Percentiles rank a stretch among this genome's conserved stretches.
These are phyloP conservation scores for Elsinoe necatrix DNA, from an alignment of 2,329 filamentous ascomycete species.

Conservation along the genomic window DNA sequence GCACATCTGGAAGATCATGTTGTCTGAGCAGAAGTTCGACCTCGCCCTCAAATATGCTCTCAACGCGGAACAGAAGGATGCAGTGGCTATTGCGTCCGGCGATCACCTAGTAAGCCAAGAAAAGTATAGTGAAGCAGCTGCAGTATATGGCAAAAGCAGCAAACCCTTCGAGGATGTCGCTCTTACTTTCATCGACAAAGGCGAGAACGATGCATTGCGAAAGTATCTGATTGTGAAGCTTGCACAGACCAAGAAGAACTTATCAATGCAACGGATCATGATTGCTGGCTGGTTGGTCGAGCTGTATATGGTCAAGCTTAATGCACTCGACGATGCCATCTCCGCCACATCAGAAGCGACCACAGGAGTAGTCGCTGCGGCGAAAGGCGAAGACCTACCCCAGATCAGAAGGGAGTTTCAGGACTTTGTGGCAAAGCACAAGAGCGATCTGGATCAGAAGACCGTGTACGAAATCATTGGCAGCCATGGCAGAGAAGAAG, in stretches of 20 bases:
- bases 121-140: constrained; percentile 75
- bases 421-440: constrained; percentile 79
- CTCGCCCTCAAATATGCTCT: constrained; percentile 77
- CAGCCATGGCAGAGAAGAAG: constrained; percentile 87
- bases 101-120: constrained; percentile 78
- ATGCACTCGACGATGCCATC: constrained; percentile 87
- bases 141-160: constrained; percentile 87
- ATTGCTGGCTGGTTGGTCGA: constrained; percentile 92
- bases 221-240: constrained; percentile 85
- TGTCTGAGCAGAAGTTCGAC: constrained; percentile 80
- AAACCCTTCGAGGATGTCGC: constrained; percentile 97
- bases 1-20: constrained; percentile 91
- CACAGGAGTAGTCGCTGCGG: constrained; percentile 48
- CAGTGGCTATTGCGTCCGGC: constrained; percentile 82
- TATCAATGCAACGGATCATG: constrained; percentile 90
- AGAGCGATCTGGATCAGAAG: constrained; percentile 76
- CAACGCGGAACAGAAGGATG: constrained; percentile 73
- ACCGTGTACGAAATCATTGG: constrained; percentile 94
- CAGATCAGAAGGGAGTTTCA: constrained; percentile 70
- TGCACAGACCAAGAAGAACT: constrained; percentile 68
- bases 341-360: constrained; percentile 80
- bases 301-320: constrained; percentile 94
- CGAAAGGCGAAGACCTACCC: constrained; percentile 64
- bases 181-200: constrained; percentile 78
- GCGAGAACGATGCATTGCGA: constrained; percentile 80